Base-by-base conservation (phyloP, 148 eudicot species). In the Silene conica region DNA sequence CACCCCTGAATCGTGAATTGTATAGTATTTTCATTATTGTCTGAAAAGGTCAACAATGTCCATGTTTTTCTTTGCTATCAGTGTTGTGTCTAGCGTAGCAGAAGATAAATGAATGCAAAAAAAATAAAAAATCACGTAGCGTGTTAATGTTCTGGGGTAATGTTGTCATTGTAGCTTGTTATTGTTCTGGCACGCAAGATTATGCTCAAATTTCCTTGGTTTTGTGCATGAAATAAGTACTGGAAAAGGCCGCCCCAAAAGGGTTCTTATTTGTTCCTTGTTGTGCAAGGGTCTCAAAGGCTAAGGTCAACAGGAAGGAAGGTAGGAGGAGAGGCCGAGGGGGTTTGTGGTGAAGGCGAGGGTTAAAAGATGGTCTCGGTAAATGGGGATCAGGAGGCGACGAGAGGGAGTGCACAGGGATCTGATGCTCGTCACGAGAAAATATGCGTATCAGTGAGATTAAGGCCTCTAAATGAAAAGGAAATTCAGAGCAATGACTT, bases 381-480 rank as follows among this genome's bases (percentile, higher is more conserved):
- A 71, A 67, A 77, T 25, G 90, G 88, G 78, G 89, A 89, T 64
- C 87, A 82, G 22, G 81, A 79, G 19, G 70, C 64, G 69, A 10
- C 2, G 54, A 15, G 16, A 13, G 54, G 54, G 54, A 48, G 54
- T 48, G 69, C 64, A 18, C 81, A 78, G 28, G 84, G 79, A 50
- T 80, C 84, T 9, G 77, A 73, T 71, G 81, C 75, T 58, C 78
- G 78, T 15, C 88, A 85, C 26, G 97, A 92, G 86, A 92, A 80
- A 74, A 92, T 92, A 45, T 79, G 77, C 41, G 97, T 92, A 57
- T 85, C 95, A 4, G 91, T 92, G 41, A 85, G 97, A 79, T 62
- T 92, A 83, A 83, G 97, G 85, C 97, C 97, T 73, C 75, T 90
- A 66, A 89, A 88, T 76, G 87, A 74, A 1, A 84, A 78, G 75